Conservation (phyloP, 2,329 filamentous ascomycete species). For the Fusarium multiceps region DNA sequence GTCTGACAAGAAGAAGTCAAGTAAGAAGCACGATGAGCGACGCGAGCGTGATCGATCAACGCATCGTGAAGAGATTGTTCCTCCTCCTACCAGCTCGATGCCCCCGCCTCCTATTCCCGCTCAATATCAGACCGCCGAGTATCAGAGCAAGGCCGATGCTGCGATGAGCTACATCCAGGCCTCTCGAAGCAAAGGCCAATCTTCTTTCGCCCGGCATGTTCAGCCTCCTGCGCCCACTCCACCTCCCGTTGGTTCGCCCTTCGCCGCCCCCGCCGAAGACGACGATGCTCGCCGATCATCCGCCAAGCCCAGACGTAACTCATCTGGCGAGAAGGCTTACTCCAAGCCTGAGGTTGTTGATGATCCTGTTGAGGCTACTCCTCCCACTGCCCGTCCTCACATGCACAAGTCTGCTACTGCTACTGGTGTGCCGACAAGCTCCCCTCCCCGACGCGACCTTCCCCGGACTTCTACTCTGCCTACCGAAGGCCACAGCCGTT, state of each 20-base stretch:
- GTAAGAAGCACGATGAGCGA: constrained; percentile 55
- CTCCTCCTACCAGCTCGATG: constrained; percentile 34
- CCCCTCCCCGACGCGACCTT: constrained; percentile 50
- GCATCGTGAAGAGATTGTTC: constrained; percentile 47
- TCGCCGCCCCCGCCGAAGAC: constrained; percentile 47
- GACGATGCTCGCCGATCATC: constrained; percentile 51
- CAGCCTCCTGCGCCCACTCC: constrained; percentile 53
- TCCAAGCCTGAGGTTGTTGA: constrained; percentile 49
- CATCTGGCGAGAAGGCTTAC: constrained; percentile 49
- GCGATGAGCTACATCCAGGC: constrained; percentile 50
- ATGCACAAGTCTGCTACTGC: constrained; percentile 44
- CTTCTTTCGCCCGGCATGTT: constrained; percentile 38
- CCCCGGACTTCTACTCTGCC: constrained; percentile 53
- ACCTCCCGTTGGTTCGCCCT: constrained; percentile 49
- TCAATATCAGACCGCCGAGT: constrained; percentile 40
- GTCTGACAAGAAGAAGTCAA: constrained; percentile 55
- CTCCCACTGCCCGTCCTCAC: constrained; percentile 48
- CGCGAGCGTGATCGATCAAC: constrained; percentile 52
- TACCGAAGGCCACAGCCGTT: constrained; percentile 46
- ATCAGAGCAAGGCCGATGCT: constrained; percentile 28
- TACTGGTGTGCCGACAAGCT: constrained; percentile 43
- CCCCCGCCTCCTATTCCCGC: constrained; percentile 40
- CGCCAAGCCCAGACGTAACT: constrained; percentile 50
- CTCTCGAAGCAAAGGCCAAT: constrained; percentile 43
- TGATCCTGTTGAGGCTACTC: constrained; percentile 47